Conservation (phyloP, 176 grass and related monocot genomes). For the Poa annua region DNA sequence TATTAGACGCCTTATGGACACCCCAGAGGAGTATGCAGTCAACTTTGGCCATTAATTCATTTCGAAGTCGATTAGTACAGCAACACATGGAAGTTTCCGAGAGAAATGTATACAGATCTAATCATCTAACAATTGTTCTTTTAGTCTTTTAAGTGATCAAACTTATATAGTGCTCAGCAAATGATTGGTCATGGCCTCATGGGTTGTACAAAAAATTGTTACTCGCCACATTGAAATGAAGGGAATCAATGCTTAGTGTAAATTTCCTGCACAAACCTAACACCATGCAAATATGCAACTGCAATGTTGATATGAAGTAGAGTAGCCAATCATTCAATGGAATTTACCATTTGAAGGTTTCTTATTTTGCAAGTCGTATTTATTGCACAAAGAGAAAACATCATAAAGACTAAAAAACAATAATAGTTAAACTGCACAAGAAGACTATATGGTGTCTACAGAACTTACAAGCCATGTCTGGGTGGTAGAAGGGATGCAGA, state of each 20-base stretch:
- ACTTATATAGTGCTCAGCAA: background rate
- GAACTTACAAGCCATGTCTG: constrained; percentile 57
- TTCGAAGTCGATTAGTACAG: background rate
- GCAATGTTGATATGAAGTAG: background rate
- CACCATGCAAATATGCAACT: background rate
- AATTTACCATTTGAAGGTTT: constrained; percentile 10
- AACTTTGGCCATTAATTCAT: background rate
- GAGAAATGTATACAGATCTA: background rate
- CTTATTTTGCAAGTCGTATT: constrained; percentile 22
- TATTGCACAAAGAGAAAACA: background rate
- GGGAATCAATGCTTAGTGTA: background rate
- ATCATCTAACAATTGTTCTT: background rate
- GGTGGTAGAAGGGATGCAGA: constrained; percentile 30
- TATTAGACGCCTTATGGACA: background rate
- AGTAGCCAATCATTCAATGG: background rate
- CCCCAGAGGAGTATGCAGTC: background rate
- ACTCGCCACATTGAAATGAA: constrained; percentile 17
- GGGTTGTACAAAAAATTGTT: background rate
- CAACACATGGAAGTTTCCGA: background rate
- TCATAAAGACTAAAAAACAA: background rate
- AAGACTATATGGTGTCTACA: background rate
- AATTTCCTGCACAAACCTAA: constrained; percentile 3
- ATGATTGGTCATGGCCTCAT: background rate
- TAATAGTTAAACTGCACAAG: constrained; percentile 19
- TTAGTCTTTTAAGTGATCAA: background rate